phyloP scores from a whole-genome alignment of 495 filamentous ascomycete species.

The Lichenothelia convexa region DNA sequence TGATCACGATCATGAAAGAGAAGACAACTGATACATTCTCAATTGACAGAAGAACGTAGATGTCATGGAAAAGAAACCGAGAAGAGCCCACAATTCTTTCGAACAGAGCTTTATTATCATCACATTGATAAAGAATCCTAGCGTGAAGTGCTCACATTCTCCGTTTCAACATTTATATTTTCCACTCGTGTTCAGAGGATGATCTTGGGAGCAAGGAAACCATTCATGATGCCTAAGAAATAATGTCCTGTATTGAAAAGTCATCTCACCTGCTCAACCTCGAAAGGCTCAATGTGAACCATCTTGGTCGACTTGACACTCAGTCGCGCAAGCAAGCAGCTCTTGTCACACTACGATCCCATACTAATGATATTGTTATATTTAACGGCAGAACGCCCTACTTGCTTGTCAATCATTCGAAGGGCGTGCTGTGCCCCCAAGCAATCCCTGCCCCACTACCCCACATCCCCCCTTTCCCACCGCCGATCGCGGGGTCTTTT shows the following conservation, averaged over 20 bases:
- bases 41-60: not conserved
- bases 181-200: not conserved
- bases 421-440: no score
- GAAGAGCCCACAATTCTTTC: no score
- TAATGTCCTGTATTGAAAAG: not conserved
- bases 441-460: no score
- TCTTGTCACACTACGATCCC: no score
- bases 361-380: no score
- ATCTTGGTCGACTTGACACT: no score
- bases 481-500: no score
- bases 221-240: not conserved
- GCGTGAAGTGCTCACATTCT: not conserved
- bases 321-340: no score
- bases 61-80: not conserved
- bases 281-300: slow-evolving; percentile 30
- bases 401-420: no score
- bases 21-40: not conserved
- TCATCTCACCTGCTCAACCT: slow-evolving; percentile 52
- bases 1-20: not conserved
- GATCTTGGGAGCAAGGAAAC: no score
- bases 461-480: no score
- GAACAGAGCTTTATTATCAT: not conserved
- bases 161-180: not conserved
- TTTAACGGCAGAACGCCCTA: no score
- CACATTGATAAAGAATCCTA: not conserved